A percentile compares a stretch with the other conserved stretches of the same genome.
These are phyloP conservation scores for Inga leiocalycina DNA, from an alignment of 306 rosid genomes.

Conservation along the genomic window DNA sequence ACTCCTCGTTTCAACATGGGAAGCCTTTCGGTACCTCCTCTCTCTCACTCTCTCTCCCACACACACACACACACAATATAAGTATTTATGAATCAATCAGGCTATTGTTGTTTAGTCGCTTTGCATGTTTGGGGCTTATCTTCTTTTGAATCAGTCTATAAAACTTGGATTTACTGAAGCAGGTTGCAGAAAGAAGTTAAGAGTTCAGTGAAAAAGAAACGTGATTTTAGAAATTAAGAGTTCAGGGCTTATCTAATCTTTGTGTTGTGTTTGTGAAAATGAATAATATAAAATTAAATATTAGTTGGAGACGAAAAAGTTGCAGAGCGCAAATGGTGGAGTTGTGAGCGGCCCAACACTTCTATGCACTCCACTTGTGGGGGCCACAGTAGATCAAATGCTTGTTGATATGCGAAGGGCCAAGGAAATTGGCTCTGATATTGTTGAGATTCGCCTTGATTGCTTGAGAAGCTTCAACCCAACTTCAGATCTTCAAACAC, in stretches of 20 bases:
- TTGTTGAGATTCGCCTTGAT: slow-evolving; percentile 55
- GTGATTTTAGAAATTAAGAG: no score
- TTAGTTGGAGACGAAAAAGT: slow-evolving; percentile 32
- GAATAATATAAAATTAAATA: background rate
- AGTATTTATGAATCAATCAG: background rate
- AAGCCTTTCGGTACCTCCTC: background rate
- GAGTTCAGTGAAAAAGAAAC: no score
- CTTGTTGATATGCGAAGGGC: slow-evolving; percentile 49
- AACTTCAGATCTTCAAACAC: slow-evolving; percentile 38
- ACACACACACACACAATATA: background rate
- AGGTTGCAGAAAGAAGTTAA: no score
- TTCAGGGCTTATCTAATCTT: no score
- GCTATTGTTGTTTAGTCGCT: background rate
- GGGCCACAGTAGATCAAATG: slow-evolving; percentile 44
- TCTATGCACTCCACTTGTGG: slow-evolving; percentile 47
- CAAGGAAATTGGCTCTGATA: slow-evolving; percentile 47
- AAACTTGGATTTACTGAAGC: no score
- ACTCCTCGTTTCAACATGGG: background rate
- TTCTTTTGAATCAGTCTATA: background rate
- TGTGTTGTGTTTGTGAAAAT: background rate
- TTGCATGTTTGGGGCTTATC: background rate
- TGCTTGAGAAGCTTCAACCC: slow-evolving; percentile 44
- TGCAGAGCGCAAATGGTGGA: slow-evolving; percentile 17
- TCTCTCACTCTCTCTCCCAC: background rate
- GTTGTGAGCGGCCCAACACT: slow-evolving; percentile 40